Conservation (phyloP, 176 grass and related monocot species). For the Aegilops tauschii region DNA sequence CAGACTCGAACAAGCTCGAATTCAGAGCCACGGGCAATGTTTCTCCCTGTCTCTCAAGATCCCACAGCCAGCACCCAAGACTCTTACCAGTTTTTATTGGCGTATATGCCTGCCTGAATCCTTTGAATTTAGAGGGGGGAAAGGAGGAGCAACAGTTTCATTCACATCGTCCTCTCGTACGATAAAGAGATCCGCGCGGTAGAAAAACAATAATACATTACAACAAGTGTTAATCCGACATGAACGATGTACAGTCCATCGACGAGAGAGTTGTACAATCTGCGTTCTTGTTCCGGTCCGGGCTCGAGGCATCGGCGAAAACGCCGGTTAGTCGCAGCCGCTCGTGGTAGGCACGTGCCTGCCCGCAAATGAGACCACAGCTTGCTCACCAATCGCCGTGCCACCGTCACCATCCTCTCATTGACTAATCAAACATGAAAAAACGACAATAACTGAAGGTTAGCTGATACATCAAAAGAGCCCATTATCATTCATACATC, state of each 20-base stretch:
- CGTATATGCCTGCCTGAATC: not conserved
- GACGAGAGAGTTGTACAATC: conserved; percentile 37
- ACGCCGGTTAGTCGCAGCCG: conserved; percentile 32
- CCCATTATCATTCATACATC: not conserved
- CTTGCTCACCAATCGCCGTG: conserved; percentile 33
- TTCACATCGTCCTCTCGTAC: conserved; percentile 38
- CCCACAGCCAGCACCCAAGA: not conserved
- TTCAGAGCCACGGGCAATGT: not conserved
- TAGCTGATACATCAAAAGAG: conserved; percentile 5
- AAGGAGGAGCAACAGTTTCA: conserved; percentile 17
- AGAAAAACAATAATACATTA: conserved; percentile 54
- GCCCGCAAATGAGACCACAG: conserved; percentile 2
- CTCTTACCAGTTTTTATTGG: conserved; percentile 30
- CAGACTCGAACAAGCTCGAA: not conserved
- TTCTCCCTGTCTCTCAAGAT: not conserved
- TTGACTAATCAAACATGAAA: conserved; percentile 26
- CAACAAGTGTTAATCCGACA: conserved; percentile 56
- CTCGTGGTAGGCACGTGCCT: not conserved
- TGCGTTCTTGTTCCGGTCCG: conserved; percentile 30
- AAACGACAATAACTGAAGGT: not conserved
- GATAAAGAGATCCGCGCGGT: conserved; percentile 44
- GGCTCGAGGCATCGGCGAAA: not conserved
- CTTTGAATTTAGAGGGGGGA: not conserved
- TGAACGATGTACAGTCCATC: conserved; percentile 45
- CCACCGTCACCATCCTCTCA: conserved; percentile 52